phyloP scores from a whole-genome alignment of 2,329 filamentous ascomycete genomes.

The Cercospora brassicicola region DNA sequence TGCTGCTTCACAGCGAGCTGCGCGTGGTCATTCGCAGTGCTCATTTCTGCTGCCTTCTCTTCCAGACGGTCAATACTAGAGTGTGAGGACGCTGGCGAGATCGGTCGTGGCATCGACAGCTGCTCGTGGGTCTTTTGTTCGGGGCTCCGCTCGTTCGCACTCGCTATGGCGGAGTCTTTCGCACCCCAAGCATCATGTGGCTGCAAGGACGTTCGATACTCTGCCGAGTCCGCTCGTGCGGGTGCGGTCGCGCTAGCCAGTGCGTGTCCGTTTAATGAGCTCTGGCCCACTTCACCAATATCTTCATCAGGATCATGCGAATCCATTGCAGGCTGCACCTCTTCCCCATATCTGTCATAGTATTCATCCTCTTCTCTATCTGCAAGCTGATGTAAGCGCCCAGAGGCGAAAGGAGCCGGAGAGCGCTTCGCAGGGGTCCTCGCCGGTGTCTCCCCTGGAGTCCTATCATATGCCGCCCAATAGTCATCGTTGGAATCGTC shows the following conservation, averaged over 20 bases:
- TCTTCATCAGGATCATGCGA: slow-evolving; percentile 77
- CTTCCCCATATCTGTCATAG: slow-evolving; percentile 70
- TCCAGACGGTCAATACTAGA: slow-evolving; percentile 59
- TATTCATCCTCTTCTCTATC: slow-evolving; percentile 64
- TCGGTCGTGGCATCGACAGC: slow-evolving; percentile 52
- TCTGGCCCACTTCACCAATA: slow-evolving; percentile 48
- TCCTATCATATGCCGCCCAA: slow-evolving; percentile 76
- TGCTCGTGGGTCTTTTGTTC: slow-evolving; percentile 18
- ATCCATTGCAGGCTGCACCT: slow-evolving; percentile 78
- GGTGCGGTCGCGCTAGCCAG: slow-evolving; percentile 34
- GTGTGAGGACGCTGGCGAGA: slow-evolving; percentile 45
- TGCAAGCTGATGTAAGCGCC: slow-evolving; percentile 31
- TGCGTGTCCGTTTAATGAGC: slow-evolving; percentile 57
- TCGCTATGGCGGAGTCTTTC: slow-evolving; percentile 24
- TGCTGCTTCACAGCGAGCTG: slow-evolving; percentile 78
- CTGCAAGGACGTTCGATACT: slow-evolving; percentile 24
- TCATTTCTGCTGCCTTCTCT: slow-evolving; percentile 40
- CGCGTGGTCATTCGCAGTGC: slow-evolving; percentile 51
- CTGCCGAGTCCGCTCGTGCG: slow-evolving; percentile 16
- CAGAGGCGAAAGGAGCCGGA: slow-evolving; percentile 55
- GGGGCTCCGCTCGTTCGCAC: slow-evolving; percentile 19
- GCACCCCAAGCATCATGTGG: slow-evolving; percentile 23
- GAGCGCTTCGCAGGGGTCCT: slow-evolving; percentile 65
- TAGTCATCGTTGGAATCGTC: slow-evolving; percentile 70
- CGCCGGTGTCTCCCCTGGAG: slow-evolving; percentile 51